Base-by-base conservation (phyloP, 2,329 filamentous ascomycete genomes). In the Monosporascus sp. region DNA sequence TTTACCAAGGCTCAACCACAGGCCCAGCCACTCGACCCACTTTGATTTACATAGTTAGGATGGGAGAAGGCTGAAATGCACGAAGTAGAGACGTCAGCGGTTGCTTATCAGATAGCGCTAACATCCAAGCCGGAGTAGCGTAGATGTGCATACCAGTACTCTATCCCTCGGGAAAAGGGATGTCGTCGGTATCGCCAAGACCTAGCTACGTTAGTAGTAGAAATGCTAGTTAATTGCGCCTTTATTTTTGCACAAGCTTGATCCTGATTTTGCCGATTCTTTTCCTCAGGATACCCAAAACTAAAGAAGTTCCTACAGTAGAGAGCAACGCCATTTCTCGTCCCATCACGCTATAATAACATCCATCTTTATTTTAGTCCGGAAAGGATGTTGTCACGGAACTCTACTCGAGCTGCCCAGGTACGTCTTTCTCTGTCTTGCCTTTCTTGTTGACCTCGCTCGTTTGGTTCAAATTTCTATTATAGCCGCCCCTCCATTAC, bases 361-460 rank as follows among this genome's bases (percentile, higher is more conserved):
- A 41, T 20, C 38, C n/a, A 7, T 41, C 17, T 45, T 22, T 18
- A 17, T 37, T 9, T 40, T 37, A 22, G n/a, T 40, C 47, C 8
- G 35, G 22, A 24, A 69, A 79, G 65, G 60, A 84, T 84, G 81
- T 68, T 84, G 71, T 82, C 80, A 70, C 78, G 79, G 72, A 78
- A 76, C 72, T 79, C 80, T 67, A 62, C 76, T 62, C 70, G 78
- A 70, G 72, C 79, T 70, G 79, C 80, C 63, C 78, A 82, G 80
- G 81, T 84, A 77, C 61, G 76, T 74, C 54, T 57, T 15, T 55
- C 22, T 59, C n/a, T 35, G 24, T 48, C 22, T 28, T 9, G 20
- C 5, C n/a, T 45, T 45, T 15, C 17, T 3, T 15, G 17, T 26
- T 31, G 43, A 26, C 22, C 43, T 31, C 28, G 28, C 28, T 31